These are phyloP conservation scores for Nothophoma quercina DNA, from an alignment of 2,329 filamentous ascomycete genomes.

Conservation along the genomic window DNA sequence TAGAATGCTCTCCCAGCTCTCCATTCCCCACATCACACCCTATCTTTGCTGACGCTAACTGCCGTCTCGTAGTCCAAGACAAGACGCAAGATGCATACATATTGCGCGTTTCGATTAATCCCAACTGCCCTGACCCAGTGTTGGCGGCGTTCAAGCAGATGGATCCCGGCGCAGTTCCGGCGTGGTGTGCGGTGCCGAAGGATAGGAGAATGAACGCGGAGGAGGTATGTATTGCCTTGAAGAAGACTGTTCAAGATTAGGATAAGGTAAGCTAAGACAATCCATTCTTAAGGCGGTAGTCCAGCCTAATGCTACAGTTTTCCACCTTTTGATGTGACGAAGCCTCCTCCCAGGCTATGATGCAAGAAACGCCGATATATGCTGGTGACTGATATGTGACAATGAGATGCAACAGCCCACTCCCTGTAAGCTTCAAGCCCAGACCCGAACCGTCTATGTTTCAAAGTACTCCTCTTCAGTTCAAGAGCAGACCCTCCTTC, in stretches of 20 bases:
- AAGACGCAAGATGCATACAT: too few relatives aligned
- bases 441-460: not conserved
- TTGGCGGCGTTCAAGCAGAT: not conserved
- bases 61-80: not conserved
- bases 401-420: not conserved
- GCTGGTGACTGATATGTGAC: slow-evolving; percentile 11
- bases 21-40: not conserved
- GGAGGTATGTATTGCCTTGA: not conserved
- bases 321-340: not conserved
- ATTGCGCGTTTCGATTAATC: too few relatives aligned
- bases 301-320: not conserved
- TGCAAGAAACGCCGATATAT: slow-evolving; percentile 11
- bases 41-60: not conserved
- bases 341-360: not conserved
- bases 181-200: not conserved
- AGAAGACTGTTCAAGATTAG: not conserved
- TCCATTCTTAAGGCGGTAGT: too few relatives aligned
- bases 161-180: not conserved
- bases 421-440: not conserved
- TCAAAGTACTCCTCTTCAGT: not conserved
- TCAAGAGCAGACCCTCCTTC: slow-evolving; percentile 31
- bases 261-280: too few relatives aligned
- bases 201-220: not conserved
- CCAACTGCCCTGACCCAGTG: too few relatives aligned
- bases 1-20: too few relatives aligned